These are phyloP conservation scores for Scolecobasidium constrictum DNA, from an alignment of 2,329 filamentous ascomycete genomes.

Conservation along the genomic window DNA sequence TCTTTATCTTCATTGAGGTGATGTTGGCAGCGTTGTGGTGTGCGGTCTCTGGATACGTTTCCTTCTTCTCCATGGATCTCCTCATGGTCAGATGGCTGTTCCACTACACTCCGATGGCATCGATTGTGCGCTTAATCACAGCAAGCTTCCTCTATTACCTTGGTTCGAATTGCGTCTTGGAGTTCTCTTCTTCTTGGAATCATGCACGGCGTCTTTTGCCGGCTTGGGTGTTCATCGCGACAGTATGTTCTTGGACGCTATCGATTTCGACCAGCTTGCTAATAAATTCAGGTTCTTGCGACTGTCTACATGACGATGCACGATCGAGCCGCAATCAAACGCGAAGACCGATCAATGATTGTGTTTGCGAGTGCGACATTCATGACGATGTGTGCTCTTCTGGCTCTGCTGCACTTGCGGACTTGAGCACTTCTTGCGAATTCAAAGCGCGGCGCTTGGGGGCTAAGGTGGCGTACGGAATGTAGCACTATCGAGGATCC, in stretches of 20 bases:
- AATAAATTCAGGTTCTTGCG: background rate
- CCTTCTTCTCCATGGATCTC: conserved; percentile 10
- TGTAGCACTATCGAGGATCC: too few relatives aligned
- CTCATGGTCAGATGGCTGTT: conserved; percentile 1
- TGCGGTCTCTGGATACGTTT: conserved; percentile 9
- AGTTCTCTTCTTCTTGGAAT: conserved; percentile 2
- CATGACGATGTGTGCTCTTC: conserved; percentile 7
- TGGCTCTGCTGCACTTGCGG: conserved; percentile 3
- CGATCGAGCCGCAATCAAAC: conserved; percentile 7
- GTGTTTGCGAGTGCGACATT: conserved; percentile 7
- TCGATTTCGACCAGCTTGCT: background rate
- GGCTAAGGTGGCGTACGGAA: too few relatives aligned
- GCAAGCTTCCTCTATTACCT: conserved; percentile 10
- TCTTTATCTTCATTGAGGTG: conserved; percentile 3
- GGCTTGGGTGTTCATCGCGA: conserved; percentile 8
- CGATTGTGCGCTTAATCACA: conserved; percentile 8
- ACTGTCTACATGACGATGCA: conserved; percentile 6
- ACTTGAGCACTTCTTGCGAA: too few relatives aligned
- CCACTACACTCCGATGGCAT: conserved; percentile 8
- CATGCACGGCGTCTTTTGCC: conserved; percentile 2
- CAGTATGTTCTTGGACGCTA: background rate
- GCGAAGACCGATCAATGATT: conserved; percentile 5
- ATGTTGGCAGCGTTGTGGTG: conserved; percentile 7
- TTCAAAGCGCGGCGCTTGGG: too few relatives aligned
- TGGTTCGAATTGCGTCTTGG: conserved; percentile 7